Conservation (phyloP, 345 rosid species). For the Cardiospermum halicacabum region DNA sequence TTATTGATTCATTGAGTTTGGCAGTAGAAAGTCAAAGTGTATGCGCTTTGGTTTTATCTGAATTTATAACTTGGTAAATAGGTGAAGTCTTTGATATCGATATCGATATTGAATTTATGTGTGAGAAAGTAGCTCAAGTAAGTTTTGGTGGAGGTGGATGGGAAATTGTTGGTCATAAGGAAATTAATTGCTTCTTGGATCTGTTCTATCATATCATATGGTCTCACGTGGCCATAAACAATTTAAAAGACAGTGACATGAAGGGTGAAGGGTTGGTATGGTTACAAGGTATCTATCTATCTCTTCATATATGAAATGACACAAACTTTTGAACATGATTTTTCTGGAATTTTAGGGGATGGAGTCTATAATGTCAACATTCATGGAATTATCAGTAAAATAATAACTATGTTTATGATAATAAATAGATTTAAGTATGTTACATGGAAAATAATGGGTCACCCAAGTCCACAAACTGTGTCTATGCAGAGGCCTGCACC, state of each 20-base stretch:
- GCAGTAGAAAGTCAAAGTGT: background rate
- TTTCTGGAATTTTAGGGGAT: conserved; percentile 59
- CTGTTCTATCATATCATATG: conserved; percentile 74
- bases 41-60: background rate
- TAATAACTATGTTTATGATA: too few species aligned
- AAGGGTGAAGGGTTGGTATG: conserved; percentile 77
- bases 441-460: too few species aligned
- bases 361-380: conserved; percentile 76
- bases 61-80: background rate
- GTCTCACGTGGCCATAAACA: conserved; percentile 83
- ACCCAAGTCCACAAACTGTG: too few species aligned
- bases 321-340: background rate
- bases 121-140: too few species aligned
- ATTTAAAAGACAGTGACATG: conserved; percentile 70
- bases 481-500: too few species aligned
- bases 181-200: conserved; percentile 80
- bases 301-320: background rate
- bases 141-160: too few species aligned
- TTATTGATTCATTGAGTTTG: background rate
- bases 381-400: too few species aligned
- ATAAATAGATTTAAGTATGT: too few species aligned
- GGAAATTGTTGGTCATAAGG: too few species aligned
- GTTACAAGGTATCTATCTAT: conserved; percentile 66
- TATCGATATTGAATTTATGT: too few species aligned
- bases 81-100: too few species aligned